Percentiles rank a stretch among this genome's conserved stretches.
phyloP scores from a whole-genome alignment of 768 basidiomycete species.

The Psilocybe cubensis region DNA sequence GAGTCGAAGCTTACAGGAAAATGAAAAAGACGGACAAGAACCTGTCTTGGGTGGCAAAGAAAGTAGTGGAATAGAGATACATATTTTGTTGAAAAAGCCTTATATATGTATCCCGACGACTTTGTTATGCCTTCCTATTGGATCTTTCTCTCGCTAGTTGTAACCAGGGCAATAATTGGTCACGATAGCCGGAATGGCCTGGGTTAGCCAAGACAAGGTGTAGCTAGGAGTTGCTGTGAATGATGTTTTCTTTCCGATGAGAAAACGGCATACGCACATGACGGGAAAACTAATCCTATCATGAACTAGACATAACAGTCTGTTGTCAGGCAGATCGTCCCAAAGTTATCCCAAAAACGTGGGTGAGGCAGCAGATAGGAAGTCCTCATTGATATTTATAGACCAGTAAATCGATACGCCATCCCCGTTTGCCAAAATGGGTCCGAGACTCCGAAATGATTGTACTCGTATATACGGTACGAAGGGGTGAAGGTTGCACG shows the following conservation, averaged over 20 bases:
- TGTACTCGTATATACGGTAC: no score
- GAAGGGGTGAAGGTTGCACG: not conserved
- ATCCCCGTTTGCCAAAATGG: not conserved
- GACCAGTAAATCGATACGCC: not conserved
- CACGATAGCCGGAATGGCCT: constrained; percentile 8
- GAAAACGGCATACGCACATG: not conserved
- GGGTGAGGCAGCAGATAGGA: not conserved
- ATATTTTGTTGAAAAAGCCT: constrained; percentile 3
- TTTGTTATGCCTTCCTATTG: constrained; percentile 1
- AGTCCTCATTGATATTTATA: not conserved
- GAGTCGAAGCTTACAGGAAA: constrained; percentile 26
- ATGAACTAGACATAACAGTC: not conserved
- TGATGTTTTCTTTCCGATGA: not conserved
- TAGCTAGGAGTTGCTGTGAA: not conserved
- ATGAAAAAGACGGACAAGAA: constrained; percentile 43
- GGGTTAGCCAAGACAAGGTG: not conserved
- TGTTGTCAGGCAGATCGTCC: constrained; percentile 12
- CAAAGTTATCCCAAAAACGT: no score
- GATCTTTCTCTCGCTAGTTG: constrained; percentile 5
- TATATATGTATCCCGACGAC: constrained; percentile 13
- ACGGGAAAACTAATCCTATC: not conserved
- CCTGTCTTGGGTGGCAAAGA: constrained; percentile 54
- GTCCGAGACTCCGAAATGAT: no score
- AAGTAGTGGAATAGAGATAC: constrained; percentile 34
- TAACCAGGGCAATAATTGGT: constrained; percentile 22